Evolutionary conservation across 176 grass and related monocot genomes (phyloP).

Genomic region (Aegilops umbellulata): DNA sequence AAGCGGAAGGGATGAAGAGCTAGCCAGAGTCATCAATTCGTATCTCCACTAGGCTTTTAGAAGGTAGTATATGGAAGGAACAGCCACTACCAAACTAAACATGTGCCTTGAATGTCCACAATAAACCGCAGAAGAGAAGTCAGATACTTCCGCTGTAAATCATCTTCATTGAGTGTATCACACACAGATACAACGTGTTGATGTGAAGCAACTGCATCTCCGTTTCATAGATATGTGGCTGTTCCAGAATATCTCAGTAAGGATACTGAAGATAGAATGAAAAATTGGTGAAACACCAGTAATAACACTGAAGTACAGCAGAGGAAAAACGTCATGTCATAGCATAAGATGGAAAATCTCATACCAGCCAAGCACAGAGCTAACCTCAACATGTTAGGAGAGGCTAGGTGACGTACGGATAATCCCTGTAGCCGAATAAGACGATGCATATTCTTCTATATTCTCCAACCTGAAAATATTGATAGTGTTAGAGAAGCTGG

Average conservation of each 20-base stretch:
- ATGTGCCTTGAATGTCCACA: not conserved
- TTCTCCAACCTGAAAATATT: constrained; percentile 59
- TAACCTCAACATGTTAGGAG: constrained; percentile 64
- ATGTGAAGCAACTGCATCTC: not conserved
- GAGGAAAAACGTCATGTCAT: not conserved
- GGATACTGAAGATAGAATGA: not conserved
- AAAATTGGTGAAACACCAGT: not conserved
- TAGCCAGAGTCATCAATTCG: not conserved
- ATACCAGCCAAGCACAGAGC: not conserved
- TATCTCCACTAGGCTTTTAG: not conserved
- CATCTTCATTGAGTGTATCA: not conserved
- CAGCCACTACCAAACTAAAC: not conserved
- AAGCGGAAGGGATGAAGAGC: not conserved
- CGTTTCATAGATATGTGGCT: not conserved
- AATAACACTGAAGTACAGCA: not conserved
- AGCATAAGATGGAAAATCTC: not conserved
- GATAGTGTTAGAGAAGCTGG: not conserved
- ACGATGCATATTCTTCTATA: constrained; percentile 71
- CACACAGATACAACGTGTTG: not conserved
- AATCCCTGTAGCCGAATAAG: constrained; percentile 67
- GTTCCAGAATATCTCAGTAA: constrained; percentile 13
- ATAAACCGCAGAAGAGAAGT: not conserved
- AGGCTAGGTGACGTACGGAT: constrained; percentile 60
- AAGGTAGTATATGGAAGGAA: not conserved
- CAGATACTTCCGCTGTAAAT: not conserved